These are phyloP conservation scores for Waltergamsia citrina DNA, from an alignment of 2,329 filamentous ascomycete genomes.

Conservation along the genomic window DNA sequence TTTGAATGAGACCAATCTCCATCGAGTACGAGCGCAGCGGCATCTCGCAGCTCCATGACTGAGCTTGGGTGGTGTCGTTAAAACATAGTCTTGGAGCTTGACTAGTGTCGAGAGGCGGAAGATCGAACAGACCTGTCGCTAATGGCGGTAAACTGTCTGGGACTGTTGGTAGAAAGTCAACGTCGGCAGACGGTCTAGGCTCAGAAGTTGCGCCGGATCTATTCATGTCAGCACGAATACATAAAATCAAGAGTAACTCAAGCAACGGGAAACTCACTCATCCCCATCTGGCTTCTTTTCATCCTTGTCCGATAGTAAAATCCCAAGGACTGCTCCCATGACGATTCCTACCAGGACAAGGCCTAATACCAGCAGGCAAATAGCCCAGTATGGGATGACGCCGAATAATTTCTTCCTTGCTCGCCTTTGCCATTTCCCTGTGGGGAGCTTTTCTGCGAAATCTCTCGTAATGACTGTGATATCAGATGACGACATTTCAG, in stretches of 20 bases:
- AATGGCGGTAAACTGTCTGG: conserved; percentile 42
- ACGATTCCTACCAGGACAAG: conserved; percentile 44
- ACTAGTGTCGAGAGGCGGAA: conserved; percentile 44
- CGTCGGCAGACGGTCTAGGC: conserved; percentile 32
- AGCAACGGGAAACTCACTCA: conserved; percentile 11
- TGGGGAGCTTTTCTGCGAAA: background rate
- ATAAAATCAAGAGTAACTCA: background rate
- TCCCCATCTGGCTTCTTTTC: conserved; percentile 7
- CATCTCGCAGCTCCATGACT: conserved; percentile 56
- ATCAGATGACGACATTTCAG: too few relatives aligned
- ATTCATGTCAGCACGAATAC: background rate
- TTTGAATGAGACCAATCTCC: conserved; percentile 21
- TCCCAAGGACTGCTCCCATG: conserved; percentile 40
- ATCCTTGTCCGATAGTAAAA: conserved; percentile 9
- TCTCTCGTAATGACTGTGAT: too few relatives aligned
- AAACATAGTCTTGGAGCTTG: conserved; percentile 47
- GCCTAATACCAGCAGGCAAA: conserved; percentile 37
- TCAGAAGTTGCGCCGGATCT: background rate
- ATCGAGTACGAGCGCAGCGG: conserved; percentile 33
- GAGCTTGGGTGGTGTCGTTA: conserved; percentile 39
- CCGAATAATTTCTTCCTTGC: conserved; percentile 48
- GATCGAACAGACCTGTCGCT: conserved; percentile 41
- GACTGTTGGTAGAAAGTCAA: conserved; percentile 36
- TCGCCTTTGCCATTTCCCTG: conserved; percentile 38
- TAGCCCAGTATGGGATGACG: conserved; percentile 52